Base-by-base conservation (phyloP, 1,139 yeast genomes). In the Debaryomycetaceae sp. region DNA sequence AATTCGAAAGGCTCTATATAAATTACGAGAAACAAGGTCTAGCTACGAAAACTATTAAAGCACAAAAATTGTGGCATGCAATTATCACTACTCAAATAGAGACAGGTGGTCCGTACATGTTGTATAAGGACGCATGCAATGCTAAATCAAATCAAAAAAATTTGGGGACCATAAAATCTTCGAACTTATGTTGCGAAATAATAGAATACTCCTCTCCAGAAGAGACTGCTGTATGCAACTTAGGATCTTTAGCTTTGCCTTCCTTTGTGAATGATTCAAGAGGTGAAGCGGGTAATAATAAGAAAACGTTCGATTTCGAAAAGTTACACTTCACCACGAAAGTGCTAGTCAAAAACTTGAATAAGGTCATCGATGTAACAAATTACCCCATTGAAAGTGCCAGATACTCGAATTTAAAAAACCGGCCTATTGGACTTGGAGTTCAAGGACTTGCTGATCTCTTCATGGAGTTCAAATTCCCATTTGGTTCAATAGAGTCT, bases 51-150 rank as follows among this genome's bases (percentile, higher is more conserved):
- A 81, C 85, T 36, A 73, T 88, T 58, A 85, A 84, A 65, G 96
- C 96, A 37, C 95, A 88, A 68, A 87, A 86, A 68, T 76, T 88
- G 49, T 88, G 96, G 96, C 83, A 85, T 54, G 83, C 90, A 45
- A 87, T 88, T 53, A 72, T 88, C 52, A 95, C 88, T 62, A 85
- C 95, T 40, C 96, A 88, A 71, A 87, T 93, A 44, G 96, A 88
- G 73, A 88, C 96, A 34, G 96, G 96, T 61, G 86, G 89, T 58
- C 96, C 96, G 42, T 89, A 86, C 74, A 87, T 88, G 89, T 76
- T 88, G 40, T 88, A 87, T 75, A 88, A 88, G 70, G 96, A 88
- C 70, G 81, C 95, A 38, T 86, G 95, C 72, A 88, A 88, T 72
- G 59, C 75, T 53, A 88, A 89, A 70, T 76, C 87, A 50, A 88